Evolutionary conservation across 805 yeast genomes (phyloP).

Genomic region (Hanseniaspora vineae): DNA sequence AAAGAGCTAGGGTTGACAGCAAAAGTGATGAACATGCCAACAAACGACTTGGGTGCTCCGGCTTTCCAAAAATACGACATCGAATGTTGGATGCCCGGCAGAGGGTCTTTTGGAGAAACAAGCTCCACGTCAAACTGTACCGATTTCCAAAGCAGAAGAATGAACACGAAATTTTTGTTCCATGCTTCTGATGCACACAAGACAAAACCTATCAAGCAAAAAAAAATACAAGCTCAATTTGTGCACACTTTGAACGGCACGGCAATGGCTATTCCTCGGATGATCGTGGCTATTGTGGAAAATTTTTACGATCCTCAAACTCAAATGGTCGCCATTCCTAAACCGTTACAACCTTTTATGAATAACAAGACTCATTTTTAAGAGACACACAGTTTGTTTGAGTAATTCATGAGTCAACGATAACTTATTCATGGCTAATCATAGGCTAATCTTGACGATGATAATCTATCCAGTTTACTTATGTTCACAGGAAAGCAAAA

Average conservation of each 20-base stretch:
- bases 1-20: constrained; percentile 63
- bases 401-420: too few relatives aligned
- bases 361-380: constrained; percentile 36
- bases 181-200: constrained; percentile 6
- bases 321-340: constrained; percentile 48
- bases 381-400: neutral
- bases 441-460: too few relatives aligned
- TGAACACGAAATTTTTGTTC: constrained; percentile 47
- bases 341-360: constrained; percentile 59
- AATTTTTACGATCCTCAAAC: constrained; percentile 56
- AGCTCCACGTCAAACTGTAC: constrained; percentile 86
- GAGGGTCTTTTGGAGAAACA: constrained; percentile 86
- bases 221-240: constrained; percentile 22
- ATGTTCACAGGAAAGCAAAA: too few relatives aligned
- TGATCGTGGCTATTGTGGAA: constrained; percentile 81
- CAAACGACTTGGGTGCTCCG: constrained; percentile 85
- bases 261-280: constrained; percentile 89
- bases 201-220: constrained; percentile 19
- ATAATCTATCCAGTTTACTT: too few relatives aligned
- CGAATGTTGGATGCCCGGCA: constrained; percentile 98
- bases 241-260: constrained; percentile 90
- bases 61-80: constrained; percentile 86
- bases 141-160: constrained; percentile 78
- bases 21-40: constrained; percentile 77
- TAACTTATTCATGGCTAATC: too few relatives aligned